Evolutionary conservation across 495 filamentous ascomycete species (phyloP).

Genomic region (Neurospora tetrasperma): DNA sequence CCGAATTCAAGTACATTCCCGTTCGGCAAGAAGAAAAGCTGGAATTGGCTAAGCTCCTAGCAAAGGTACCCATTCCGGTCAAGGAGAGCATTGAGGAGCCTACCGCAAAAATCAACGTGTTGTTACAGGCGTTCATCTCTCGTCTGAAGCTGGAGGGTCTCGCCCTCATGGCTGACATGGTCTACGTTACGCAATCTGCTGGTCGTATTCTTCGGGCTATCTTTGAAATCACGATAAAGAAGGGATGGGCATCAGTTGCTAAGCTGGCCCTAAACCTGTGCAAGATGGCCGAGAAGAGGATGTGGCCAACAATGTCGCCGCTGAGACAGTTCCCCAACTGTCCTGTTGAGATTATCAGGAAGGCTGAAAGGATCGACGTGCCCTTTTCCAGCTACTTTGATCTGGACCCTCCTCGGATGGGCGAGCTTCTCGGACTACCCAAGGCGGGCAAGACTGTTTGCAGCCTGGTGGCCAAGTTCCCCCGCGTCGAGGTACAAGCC

Average conservation of each 20-base stretch:
- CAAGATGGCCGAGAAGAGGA: constrained; percentile 98
- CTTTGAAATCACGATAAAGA: constrained; percentile 92
- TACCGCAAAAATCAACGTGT: constrained; percentile 97
- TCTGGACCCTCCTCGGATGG: constrained; percentile 93
- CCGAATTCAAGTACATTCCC: constrained; percentile 98
- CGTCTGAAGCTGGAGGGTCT: constrained; percentile 87
- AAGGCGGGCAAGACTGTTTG: constrained; percentile 83
- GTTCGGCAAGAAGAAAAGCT: constrained; percentile 96
- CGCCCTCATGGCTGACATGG: constrained; percentile 95
- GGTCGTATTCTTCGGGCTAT: constrained; percentile 92
- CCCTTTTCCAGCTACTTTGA: constrained; percentile 92
- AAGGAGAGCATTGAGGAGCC: constrained; percentile 97
- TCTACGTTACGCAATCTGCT: constrained; percentile 96
- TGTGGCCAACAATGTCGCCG: constrained; percentile 99
- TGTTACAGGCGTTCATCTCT: constrained; percentile 94
- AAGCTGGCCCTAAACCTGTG: constrained; percentile 90
- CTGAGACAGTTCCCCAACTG: constrained; percentile 81
- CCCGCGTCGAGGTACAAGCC: constrained; percentile 80
- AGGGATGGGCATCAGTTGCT: constrained; percentile 90
- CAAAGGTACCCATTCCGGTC: constrained; percentile 85
- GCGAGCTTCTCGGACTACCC: constrained; percentile 84
- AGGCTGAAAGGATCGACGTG: constrained; percentile 90
- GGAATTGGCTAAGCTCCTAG: constrained; percentile 84
- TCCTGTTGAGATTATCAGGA: constrained; percentile 74
- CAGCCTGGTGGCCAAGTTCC: constrained; percentile 81